Conservation (phyloP, 352 stramenopile species). For the Phytopythium montanum region DNA sequence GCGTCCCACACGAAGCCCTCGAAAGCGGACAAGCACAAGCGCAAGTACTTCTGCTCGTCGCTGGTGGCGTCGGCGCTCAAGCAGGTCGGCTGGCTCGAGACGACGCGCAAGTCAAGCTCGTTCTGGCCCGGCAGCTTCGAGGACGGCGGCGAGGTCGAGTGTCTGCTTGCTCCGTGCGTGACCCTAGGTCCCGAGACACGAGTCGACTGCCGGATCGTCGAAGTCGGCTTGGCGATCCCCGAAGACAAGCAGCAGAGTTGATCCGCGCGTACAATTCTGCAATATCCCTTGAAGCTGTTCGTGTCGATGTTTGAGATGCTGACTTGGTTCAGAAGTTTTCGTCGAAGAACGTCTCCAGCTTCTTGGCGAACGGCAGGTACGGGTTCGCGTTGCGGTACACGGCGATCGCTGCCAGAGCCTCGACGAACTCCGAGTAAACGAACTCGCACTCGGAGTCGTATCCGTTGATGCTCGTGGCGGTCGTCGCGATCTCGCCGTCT, state of each 20-base stretch:
- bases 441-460: slow-evolving; percentile 70
- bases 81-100: slow-evolving; percentile 72
- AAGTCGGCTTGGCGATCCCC: slow-evolving; percentile 63
- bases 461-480: slow-evolving; percentile 32
- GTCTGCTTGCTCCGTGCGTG: slow-evolving; percentile 39
- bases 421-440: slow-evolving; percentile 77
- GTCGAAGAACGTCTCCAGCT: slow-evolving; percentile 72
- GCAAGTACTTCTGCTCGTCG: slow-evolving; percentile 87
- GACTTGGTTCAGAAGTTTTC: slow-evolving; percentile 51
- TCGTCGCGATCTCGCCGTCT: slow-evolving; percentile 48
- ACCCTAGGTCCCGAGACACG: slow-evolving; percentile 51
- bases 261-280: slow-evolving; percentile 1
- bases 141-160: slow-evolving; percentile 71
- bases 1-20: slow-evolving; percentile 1
- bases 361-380: slow-evolving; percentile 71
- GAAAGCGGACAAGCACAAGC: slow-evolving; percentile 25
- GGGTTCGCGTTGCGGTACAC: slow-evolving; percentile 79
- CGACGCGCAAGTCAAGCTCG: slow-evolving; percentile 59
- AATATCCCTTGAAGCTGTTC: not conserved
- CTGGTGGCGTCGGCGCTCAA: slow-evolving; percentile 77
- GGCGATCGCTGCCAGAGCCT: slow-evolving; percentile 64
- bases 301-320: not conserved
- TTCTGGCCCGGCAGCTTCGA: slow-evolving; percentile 87
- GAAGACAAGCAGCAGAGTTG: slow-evolving; percentile 13
- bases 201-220: slow-evolving; percentile 79